Conservation (phyloP, 306 rosid genomes). For the Notholithocarpus densiflorus region DNA sequence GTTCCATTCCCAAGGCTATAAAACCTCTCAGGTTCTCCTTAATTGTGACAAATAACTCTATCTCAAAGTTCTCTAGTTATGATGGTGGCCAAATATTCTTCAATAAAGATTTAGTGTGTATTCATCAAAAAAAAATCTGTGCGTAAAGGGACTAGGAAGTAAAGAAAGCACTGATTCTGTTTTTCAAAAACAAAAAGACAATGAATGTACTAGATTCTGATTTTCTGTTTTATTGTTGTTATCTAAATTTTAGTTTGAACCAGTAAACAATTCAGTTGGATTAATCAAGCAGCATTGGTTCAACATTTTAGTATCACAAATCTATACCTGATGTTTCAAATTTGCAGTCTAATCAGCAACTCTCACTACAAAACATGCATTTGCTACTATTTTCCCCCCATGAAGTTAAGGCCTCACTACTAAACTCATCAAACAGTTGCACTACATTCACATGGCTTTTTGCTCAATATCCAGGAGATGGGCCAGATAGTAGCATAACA, state of each 20-base stretch:
- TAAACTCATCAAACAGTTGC: background rate
- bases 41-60: no score
- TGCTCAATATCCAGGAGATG: background rate
- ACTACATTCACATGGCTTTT: background rate
- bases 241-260: no score
- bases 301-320: background rate
- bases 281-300: background rate
- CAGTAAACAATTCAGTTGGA: no score
- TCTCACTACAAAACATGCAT: background rate
- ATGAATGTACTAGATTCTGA: no score
- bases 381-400: background rate
- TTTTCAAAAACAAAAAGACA: no score
- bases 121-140: background rate
- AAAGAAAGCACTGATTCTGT: background rate
- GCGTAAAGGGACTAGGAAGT: background rate
- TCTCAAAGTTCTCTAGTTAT: no score
- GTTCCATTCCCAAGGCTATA: no score
- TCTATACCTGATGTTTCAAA: background rate
- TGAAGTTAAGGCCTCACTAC: background rate
- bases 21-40: no score
- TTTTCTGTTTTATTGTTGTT: no score
- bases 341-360: no score
- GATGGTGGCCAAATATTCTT: no score
- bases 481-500: no score
- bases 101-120: background rate